phyloP scores from a whole-genome alignment of 805 yeast species.

The Zygosaccharomyces gambellarensis region DNA sequence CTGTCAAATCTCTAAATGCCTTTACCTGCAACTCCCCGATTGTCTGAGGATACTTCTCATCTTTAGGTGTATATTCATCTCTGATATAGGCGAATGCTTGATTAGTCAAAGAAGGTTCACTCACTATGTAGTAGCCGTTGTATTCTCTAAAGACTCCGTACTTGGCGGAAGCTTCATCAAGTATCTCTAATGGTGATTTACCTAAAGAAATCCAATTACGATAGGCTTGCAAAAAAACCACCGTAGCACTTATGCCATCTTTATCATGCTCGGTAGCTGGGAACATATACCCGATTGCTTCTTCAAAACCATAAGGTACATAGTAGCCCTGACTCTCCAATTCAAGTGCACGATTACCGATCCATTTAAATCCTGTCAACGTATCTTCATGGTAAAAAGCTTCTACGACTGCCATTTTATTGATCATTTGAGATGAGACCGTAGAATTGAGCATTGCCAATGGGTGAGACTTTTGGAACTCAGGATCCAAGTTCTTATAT shows the following conservation, averaged over 20 bases:
- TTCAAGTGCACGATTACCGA: constrained; percentile 81
- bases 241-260: constrained; percentile 84
- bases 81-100: constrained; percentile 55
- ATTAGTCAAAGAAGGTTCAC: constrained; percentile 47
- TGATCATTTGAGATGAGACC: constrained; percentile 81
- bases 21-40: constrained; percentile 56
- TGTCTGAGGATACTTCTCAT: constrained; percentile 38
- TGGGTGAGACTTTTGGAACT: constrained; percentile 39
- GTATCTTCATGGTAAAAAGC: constrained; percentile 73
- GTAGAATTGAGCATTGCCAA: constrained; percentile 70
- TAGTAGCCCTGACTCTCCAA: constrained; percentile 55
- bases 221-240: constrained; percentile 68
- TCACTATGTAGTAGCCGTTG: constrained; percentile 78
- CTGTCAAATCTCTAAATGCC: constrained; percentile 79
- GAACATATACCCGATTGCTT: constrained; percentile 95
- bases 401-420: constrained; percentile 56
- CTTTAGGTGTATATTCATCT: constrained; percentile 20
- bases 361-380: constrained; percentile 95
- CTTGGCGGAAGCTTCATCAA: constrained; percentile 53
- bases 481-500: constrained; percentile 20
- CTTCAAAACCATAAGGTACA: constrained; percentile 92
- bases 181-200: constrained; percentile 41
- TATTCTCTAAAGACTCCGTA: constrained; percentile 82
- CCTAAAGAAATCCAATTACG: constrained; percentile 44
- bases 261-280: constrained; percentile 71